phyloP scores from a whole-genome alignment of 2,329 filamentous ascomycete genomes.

The Endoconidiophora laricicola region DNA sequence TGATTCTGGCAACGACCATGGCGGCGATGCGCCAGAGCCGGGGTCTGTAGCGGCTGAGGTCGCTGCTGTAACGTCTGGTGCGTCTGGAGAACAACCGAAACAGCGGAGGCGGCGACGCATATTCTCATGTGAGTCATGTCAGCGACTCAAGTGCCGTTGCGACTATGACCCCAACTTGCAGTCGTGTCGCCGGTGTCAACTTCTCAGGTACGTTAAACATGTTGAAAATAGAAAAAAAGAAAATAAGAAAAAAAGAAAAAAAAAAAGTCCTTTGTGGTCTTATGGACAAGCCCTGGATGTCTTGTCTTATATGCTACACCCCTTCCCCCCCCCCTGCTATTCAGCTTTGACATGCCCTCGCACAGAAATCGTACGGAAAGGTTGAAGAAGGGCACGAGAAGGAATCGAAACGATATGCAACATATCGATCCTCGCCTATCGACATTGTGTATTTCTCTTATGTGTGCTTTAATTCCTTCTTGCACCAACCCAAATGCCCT shows the following conservation, averaged over 20 bases:
- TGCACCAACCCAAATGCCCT: not conserved
- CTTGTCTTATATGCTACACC: no score
- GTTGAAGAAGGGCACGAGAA: no score
- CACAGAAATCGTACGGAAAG: not conserved
- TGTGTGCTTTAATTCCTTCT: no score
- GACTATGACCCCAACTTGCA: constrained; percentile 10
- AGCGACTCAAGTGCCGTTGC: constrained; percentile 10
- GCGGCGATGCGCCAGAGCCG: not conserved
- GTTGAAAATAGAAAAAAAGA: no score
- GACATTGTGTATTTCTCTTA: not conserved
- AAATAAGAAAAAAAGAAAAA: no score
- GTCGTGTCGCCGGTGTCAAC: constrained; percentile 11
- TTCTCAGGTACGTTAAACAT: constrained; percentile 4
- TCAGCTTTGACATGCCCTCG: no score
- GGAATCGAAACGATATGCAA: no score
- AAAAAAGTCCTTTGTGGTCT: no score
- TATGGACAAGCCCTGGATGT: not conserved
- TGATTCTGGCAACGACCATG: not conserved
- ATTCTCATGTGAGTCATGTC: constrained; percentile 12
- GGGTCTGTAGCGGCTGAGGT: constrained; percentile 10
- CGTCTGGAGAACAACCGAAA: constrained; percentile 6
- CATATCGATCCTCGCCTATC: no score
- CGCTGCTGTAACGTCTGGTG: constrained; percentile 2
- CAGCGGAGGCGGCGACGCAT: constrained; percentile 8
- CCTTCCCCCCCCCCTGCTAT: no score